Evolutionary conservation across 345 rosid genomes (phyloP).

Genomic region (Draba incana): DNA sequence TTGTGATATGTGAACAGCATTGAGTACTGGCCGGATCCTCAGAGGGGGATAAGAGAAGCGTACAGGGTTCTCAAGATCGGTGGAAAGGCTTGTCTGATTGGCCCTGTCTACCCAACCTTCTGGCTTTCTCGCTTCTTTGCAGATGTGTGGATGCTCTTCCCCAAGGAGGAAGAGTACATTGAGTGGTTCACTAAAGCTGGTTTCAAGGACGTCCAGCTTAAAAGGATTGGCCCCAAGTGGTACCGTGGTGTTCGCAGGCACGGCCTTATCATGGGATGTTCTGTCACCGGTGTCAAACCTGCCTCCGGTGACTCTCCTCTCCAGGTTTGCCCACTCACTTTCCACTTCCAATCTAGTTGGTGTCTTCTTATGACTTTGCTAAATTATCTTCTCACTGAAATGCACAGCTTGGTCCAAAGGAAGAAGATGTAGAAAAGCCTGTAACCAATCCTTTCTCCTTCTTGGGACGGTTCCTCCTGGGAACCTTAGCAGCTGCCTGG

Average conservation of each 20-base stretch:
- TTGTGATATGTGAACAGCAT: slow-evolving; percentile 53
- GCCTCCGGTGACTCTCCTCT: slow-evolving; percentile 97
- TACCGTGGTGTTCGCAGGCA: slow-evolving; percentile 98
- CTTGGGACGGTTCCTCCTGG: slow-evolving; percentile 69
- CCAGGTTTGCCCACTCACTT: slow-evolving; percentile 54
- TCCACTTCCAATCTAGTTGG: not conserved
- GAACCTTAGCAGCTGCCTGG: slow-evolving; percentile 75
- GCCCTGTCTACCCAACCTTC: slow-evolving; percentile 96
- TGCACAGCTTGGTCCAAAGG: slow-evolving; percentile 88
- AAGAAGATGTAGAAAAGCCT: slow-evolving; percentile 80
- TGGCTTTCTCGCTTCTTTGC: slow-evolving; percentile 98
- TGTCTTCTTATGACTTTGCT: slow-evolving; percentile 6
- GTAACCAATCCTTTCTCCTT: slow-evolving; percentile 64
- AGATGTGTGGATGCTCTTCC: slow-evolving; percentile 99
- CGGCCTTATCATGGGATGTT: slow-evolving; percentile 98
- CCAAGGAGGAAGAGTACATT: slow-evolving; percentile 98
- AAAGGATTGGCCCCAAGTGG: slow-evolving; percentile 99
- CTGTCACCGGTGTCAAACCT: slow-evolving; percentile 94
- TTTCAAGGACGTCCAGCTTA: slow-evolving; percentile 84
- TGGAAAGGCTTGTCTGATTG: slow-evolving; percentile 91
- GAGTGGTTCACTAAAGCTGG: slow-evolving; percentile 97
- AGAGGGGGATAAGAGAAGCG: slow-evolving; percentile 95
- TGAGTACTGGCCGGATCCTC: slow-evolving; percentile 99
- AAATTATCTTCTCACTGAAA: not conserved
- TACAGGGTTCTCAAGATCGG: slow-evolving; percentile 92